Evolutionary conservation across 2,329 filamentous ascomycete genomes (phyloP).

Genomic region (Trichoderma harzianum): DNA sequence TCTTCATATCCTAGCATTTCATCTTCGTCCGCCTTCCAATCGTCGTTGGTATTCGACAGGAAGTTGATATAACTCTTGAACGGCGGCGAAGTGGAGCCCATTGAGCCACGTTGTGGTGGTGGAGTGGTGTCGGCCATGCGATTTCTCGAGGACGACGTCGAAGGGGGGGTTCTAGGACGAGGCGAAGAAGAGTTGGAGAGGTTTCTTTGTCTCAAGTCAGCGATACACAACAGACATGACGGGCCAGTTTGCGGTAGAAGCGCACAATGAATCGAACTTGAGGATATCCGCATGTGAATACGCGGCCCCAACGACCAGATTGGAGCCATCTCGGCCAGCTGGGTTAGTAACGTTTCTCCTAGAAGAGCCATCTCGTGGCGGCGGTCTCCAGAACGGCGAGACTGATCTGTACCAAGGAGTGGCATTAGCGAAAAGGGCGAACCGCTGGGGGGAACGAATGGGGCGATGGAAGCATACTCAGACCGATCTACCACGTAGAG

Average conservation of each 20-base stretch:
- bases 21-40: slow-evolving; percentile 75
- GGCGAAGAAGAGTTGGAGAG: slow-evolving; percentile 58
- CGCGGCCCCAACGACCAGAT: slow-evolving; percentile 83
- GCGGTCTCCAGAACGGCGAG: slow-evolving; percentile 79
- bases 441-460: background rate
- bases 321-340: slow-evolving; percentile 52
- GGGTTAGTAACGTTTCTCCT: slow-evolving; percentile 46
- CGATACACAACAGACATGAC: background rate
- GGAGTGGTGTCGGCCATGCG: slow-evolving; percentile 52
- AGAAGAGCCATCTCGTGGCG: slow-evolving; percentile 50
- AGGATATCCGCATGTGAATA: slow-evolving; percentile 96
- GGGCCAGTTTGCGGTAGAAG: slow-evolving; percentile 11
- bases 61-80: slow-evolving; percentile 77
- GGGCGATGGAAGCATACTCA: slow-evolving; percentile 49
- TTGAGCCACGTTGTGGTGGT: slow-evolving; percentile 52
- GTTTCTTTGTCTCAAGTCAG: slow-evolving; percentile 43
- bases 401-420: slow-evolving; percentile 56
- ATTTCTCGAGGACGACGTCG: slow-evolving; percentile 53
- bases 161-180: slow-evolving; percentile 72
- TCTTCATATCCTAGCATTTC: slow-evolving; percentile 79
- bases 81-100: slow-evolving; percentile 58
- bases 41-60: slow-evolving; percentile 74
- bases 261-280: slow-evolving; percentile 78
- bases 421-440: slow-evolving; percentile 28
- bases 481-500: slow-evolving; percentile 50